These are phyloP conservation scores for Lactifluus rugatus DNA, from an alignment of 768 basidiomycete species.

Conservation along the genomic window DNA sequence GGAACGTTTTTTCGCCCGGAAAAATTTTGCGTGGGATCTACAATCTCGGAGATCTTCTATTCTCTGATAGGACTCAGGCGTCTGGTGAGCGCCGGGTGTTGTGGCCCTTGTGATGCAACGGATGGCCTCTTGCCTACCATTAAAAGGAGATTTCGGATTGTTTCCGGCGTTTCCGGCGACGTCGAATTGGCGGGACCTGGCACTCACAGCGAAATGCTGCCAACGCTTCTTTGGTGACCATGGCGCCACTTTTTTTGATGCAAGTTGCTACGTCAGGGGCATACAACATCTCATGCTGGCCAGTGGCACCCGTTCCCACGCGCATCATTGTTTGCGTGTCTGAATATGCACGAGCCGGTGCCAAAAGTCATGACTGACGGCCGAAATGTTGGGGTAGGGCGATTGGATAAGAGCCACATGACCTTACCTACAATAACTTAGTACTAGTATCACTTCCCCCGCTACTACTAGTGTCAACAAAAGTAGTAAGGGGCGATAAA, in stretches of 20 bases:
- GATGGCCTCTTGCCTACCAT: neutral
- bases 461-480: neutral
- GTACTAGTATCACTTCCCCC: neutral
- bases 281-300: neutral
- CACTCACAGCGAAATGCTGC: neutral
- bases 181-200: neutral
- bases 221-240: neutral
- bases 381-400: neutral
- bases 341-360: neutral
- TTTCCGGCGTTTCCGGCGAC: neutral
- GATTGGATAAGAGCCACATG: neutral
- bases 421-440: neutral
- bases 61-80: neutral
- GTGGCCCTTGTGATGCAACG: neutral
- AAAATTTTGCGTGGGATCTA: neutral
- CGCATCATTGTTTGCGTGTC: neutral
- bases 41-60: neutral
- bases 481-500: slow-evolving; percentile 10
- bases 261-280: slow-evolving; percentile 8
- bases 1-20: too few relatives aligned
- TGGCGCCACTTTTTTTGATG: slow-evolving; percentile 7
- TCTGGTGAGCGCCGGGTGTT: neutral
- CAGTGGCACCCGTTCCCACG: neutral
- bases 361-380: neutral
- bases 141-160: neutral